These are phyloP conservation scores for Lachancea quebecensis DNA, from an alignment of 805 yeast species.

Conservation along the genomic window DNA sequence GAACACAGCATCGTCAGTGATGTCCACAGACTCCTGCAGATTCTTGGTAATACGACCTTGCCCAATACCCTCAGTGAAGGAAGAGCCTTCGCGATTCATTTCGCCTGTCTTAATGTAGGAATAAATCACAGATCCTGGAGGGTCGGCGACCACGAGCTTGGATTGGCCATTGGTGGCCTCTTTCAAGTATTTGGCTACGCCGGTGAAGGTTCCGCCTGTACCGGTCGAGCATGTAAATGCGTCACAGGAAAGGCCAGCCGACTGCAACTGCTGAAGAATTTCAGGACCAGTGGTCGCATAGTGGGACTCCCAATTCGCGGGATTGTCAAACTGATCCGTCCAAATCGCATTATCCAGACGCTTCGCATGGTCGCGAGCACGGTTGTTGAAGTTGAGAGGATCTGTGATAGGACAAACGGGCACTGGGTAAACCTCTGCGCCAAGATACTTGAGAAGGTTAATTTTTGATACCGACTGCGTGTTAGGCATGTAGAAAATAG, in stretches of 20 bases:
- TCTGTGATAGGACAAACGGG: slow-evolving; percentile 80
- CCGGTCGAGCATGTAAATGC: slow-evolving; percentile 90
- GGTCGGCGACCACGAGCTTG: slow-evolving; percentile 75
- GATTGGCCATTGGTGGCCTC: slow-evolving; percentile 54
- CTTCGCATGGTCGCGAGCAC: slow-evolving; percentile 81
- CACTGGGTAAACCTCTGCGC: slow-evolving; percentile 84
- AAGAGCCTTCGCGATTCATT: slow-evolving; percentile 67
- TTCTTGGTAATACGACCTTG: slow-evolving; percentile 90
- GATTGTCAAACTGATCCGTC: slow-evolving; percentile 88
- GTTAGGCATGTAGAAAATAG: slow-evolving; percentile 87
- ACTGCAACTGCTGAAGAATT: slow-evolving; percentile 78
- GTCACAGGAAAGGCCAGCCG: slow-evolving; percentile 47
- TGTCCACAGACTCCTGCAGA: slow-evolving; percentile 60
- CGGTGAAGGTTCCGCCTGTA: slow-evolving; percentile 90
- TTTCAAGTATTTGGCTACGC: slow-evolving; percentile 72
- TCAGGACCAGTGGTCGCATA: slow-evolving; percentile 90
- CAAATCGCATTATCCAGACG: slow-evolving; percentile 71
- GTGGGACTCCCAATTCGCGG: slow-evolving; percentile 84
- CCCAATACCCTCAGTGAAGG: slow-evolving; percentile 94
- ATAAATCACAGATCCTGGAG: slow-evolving; percentile 86
- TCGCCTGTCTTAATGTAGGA: slow-evolving; percentile 70
- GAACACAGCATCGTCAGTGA: slow-evolving; percentile 73
- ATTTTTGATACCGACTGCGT: slow-evolving; percentile 79
- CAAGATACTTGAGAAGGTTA: slow-evolving; percentile 63
- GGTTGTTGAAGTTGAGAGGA: slow-evolving; percentile 81